phyloP scores from a whole-genome alignment of 805 yeast species.

The Zygotorulaspora danielsina region DNA sequence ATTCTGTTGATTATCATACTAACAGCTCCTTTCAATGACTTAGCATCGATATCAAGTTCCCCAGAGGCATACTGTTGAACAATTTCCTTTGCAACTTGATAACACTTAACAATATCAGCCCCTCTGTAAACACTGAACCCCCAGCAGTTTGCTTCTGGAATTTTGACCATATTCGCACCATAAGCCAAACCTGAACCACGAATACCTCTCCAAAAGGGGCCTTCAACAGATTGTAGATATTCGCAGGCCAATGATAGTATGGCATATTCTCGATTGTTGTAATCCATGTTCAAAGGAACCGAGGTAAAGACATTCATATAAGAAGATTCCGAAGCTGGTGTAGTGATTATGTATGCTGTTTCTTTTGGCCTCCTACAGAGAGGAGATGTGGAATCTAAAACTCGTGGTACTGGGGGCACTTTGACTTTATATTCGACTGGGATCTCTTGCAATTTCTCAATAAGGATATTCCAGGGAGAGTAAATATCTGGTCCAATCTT shows the following conservation, averaged over 20 bases:
- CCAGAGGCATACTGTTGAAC: slow-evolving; percentile 60
- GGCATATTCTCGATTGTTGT: slow-evolving; percentile 56
- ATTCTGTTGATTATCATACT: slow-evolving; percentile 68
- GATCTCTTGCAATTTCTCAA: slow-evolving; percentile 14
- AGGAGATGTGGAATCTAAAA: slow-evolving; percentile 49
- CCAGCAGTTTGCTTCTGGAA: slow-evolving; percentile 63
- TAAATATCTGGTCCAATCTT: slow-evolving; percentile 37
- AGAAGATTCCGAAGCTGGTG: slow-evolving; percentile 83
- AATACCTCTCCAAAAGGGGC: slow-evolving; percentile 95
- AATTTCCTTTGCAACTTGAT: slow-evolving; percentile 58
- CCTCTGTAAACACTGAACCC: slow-evolving; percentile 73
- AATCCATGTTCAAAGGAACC: slow-evolving; percentile 46
- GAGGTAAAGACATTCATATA: slow-evolving; percentile 56
- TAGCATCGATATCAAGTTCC: slow-evolving; percentile 47
- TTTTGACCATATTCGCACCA: slow-evolving; percentile 64
- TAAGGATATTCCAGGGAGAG: slow-evolving; percentile 25
- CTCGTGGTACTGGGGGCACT: slow-evolving; percentile 46
- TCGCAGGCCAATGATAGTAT: slow-evolving; percentile 70
- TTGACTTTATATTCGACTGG: slow-evolving; percentile 5
- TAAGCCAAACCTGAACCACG: slow-evolving; percentile 94
- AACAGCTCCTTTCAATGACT: slow-evolving; percentile 65
- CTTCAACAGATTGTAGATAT: slow-evolving; percentile 81
- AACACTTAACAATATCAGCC: slow-evolving; percentile 66
- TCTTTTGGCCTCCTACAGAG: slow-evolving; percentile 48
- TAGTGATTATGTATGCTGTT: slow-evolving; percentile 59